A percentile compares a stretch with the other conserved stretches of the same genome.
These are phyloP conservation scores for Sclerotinia trifoliorum DNA, from an alignment of 2,329 filamentous ascomycete genomes.

Conservation along the genomic window DNA sequence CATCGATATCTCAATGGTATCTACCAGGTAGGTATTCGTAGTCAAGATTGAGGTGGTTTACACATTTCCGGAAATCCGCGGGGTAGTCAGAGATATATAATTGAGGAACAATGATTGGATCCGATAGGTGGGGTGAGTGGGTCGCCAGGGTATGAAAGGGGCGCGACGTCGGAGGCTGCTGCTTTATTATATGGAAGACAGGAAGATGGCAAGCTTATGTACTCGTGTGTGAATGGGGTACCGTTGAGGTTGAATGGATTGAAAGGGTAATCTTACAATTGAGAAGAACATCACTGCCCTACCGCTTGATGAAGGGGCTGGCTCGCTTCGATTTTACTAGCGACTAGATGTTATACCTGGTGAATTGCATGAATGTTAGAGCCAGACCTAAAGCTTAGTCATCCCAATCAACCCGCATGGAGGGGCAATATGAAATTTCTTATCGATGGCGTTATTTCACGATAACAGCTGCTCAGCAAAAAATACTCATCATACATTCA, in stretches of 20 bases:
- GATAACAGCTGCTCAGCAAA: slow-evolving; percentile 1
- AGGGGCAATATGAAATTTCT: slow-evolving; percentile 23
- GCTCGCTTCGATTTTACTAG: not conserved
- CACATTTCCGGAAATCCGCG: slow-evolving; percentile 7
- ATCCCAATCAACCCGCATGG: slow-evolving; percentile 1
- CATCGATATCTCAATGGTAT: not conserved
- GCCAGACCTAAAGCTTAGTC: not conserved
- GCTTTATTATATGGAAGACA: not conserved
- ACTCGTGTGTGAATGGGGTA: too few species aligned
- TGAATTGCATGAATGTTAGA: not conserved
- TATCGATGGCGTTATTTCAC: slow-evolving; percentile 22
- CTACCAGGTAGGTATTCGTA: not conserved
- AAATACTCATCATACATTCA: not conserved
- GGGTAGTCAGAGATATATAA: not conserved
- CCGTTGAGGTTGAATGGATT: too few species aligned
- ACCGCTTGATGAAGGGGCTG: too few species aligned
- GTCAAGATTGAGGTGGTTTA: not conserved
- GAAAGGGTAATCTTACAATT: not conserved
- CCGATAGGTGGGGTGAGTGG: not conserved
- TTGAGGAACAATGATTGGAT: not conserved
- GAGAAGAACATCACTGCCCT: not conserved
- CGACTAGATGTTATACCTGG: not conserved
- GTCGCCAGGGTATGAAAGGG: not conserved
- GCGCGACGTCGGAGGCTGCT: not conserved
- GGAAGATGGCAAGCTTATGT: too few species aligned